Base-by-base conservation (phyloP, 805 yeast genomes). In the Pichia insulana region DNA sequence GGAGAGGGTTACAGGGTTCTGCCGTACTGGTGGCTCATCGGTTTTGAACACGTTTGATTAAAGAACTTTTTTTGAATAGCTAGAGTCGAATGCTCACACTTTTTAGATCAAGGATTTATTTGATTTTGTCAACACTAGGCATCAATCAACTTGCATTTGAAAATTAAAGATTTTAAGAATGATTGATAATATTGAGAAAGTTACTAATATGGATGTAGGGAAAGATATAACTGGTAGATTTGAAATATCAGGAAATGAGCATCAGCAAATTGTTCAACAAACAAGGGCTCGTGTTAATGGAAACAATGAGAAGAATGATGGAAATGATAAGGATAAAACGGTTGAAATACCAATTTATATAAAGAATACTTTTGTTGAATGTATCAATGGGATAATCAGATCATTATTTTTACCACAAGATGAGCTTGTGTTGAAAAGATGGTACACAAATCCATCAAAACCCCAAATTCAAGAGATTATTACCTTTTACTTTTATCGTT, bases 401-500 rank as follows among this genome's bases (percentile, higher is more conserved):
- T 39, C 54, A 10, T 34, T 51, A 30, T 39, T 58, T 11, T 46
- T 46, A 15, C 54, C 59, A 3, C 43, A 44, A 27, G 48, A 50
- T 30, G 39, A 41, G 30, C 36, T 40, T n/a, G 34, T 42, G 13
- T 43, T 41, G 8, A 40, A 32, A 11, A 34, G 45, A 27, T 40
- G 43, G 38, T 48, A 45, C 18, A 40, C 39, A 27, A 12, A 28
- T 25, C 34, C 35, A 18, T 35, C 36, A 12, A 34, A 36, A 12
- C 31, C 31, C 5, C 42, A 38, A 9, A 39, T 36, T 7, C 19
- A 30, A 17, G 46, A 44, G 16, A n/a, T 45, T 7, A 30, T 49
- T 18, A 30, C 46, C 9, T 67, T 59, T 42, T 62, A 62, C 46
- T 43, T 73, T 25, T 73, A 67, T 54, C 79, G 77, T 50, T 49